These are phyloP conservation scores for Ophiocordyceps australis DNA, from an alignment of 2,329 filamentous ascomycete species.

Conservation along the genomic window DNA sequence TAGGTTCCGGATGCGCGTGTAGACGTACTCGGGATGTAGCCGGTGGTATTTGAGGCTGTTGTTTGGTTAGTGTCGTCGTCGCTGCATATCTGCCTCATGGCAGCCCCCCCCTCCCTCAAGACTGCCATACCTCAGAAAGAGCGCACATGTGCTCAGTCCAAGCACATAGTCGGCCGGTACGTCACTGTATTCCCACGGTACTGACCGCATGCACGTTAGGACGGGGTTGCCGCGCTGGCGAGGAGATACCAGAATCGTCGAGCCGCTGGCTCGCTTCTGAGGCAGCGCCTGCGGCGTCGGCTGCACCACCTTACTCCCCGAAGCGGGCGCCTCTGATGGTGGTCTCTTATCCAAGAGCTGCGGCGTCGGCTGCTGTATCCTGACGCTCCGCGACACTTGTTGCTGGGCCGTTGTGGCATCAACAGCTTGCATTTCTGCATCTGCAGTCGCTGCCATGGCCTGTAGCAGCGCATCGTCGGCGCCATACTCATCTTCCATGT, in stretches of 20 bases:
- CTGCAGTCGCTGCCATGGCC: conserved; percentile 32
- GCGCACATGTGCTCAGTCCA: conserved; percentile 69
- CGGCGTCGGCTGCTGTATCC: conserved; percentile 27
- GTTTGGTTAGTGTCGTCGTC: conserved; percentile 2
- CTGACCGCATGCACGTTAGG: conserved; percentile 59
- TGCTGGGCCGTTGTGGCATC: not conserved
- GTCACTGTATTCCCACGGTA: conserved; percentile 93
- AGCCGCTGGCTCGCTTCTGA: conserved; percentile 41
- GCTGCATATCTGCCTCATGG: not conserved
- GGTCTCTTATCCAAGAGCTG: conserved; percentile 36
- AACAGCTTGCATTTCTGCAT: not conserved
- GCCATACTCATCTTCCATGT: conserved; percentile 38
- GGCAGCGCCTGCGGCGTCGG: conserved; percentile 77
- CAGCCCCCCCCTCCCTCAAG: not conserved
- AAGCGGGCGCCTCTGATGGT: conserved; percentile 17
- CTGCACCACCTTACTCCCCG: conserved; percentile 50
- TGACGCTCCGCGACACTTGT: conserved; percentile 13
- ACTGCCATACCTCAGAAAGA: conserved; percentile 51
- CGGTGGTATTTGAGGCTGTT: conserved; percentile 89
- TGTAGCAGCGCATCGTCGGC: conserved; percentile 37
- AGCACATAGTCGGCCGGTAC: conserved; percentile 91
- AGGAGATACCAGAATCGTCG: conserved; percentile 74
- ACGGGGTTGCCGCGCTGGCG: conserved; percentile 93
- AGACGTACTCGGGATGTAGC: conserved; percentile 94
- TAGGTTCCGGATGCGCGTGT: conserved; percentile 72